phyloP scores from a whole-genome alignment of 768 basidiomycete genomes.

The Boletus tylopilopsis region DNA sequence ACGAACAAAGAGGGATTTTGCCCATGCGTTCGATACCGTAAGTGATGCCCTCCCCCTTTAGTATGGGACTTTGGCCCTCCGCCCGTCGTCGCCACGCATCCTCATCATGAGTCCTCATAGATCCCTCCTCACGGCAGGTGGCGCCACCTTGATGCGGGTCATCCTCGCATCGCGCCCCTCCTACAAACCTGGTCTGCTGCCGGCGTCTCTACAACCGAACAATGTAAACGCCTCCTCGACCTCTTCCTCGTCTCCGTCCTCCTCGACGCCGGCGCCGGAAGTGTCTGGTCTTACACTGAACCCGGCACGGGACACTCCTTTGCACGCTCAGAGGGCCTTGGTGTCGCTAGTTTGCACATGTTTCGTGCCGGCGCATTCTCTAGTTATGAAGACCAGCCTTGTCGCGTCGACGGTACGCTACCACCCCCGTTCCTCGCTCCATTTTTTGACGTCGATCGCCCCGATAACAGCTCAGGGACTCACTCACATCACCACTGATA shows the following conservation, averaged over 20 bases:
- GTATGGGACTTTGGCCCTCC: conserved; percentile 3
- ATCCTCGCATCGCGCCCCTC: conserved; percentile 59
- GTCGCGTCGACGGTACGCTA: conserved; percentile 71
- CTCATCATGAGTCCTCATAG: conserved; percentile 34
- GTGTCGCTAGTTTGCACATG: conserved; percentile 89
- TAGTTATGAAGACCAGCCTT: conserved; percentile 49
- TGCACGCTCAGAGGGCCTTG: conserved; percentile 76
- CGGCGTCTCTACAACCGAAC: conserved; percentile 48
- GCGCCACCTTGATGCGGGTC: conserved; percentile 78
- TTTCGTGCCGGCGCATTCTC: conserved; percentile 84
- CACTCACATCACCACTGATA: conserved; percentile 54
- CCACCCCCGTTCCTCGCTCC: background rate
- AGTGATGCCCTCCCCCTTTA: conserved; percentile 19
- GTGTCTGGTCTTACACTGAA: conserved; percentile 74
- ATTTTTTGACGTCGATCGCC: background rate
- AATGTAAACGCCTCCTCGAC: conserved; percentile 76
- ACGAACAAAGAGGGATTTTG: conserved; percentile 74
- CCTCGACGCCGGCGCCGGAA: conserved; percentile 92
- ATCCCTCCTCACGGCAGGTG: conserved; percentile 88
- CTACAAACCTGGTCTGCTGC: conserved; percentile 52
- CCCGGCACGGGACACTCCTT: conserved; percentile 49
- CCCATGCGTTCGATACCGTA: conserved; percentile 60
- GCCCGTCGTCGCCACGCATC: background rate
- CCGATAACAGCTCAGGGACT: conserved; percentile 65
- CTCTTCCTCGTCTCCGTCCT: conserved; percentile 89